Base-by-base conservation (phyloP, 176 grass and related monocot species). In the Zoysia japonica region DNA sequence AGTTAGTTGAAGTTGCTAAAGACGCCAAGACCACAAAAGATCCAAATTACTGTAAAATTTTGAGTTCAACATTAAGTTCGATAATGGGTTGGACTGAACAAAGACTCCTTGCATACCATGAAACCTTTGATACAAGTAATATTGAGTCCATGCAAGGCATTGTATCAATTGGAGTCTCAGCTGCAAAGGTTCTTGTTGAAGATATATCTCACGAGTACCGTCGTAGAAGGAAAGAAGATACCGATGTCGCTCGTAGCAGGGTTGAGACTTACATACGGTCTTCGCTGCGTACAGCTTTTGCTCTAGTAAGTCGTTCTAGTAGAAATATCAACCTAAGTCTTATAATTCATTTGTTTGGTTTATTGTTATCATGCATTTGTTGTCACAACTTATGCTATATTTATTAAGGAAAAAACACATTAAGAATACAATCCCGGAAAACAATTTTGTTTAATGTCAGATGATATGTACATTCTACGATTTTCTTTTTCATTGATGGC, bases 121-220 rank as follows among this genome's bases (percentile, higher is more conserved):
- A 94, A 66, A 90, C 96, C 73, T 98, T 98, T 40, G 84, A 87
- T 94, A 52, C 87, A 67, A 90, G 81, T 86, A 98, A 94, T 81
- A 90, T 98, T 12, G 96, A 94, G 82, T 91, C 88, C 72, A 98
- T 98, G 96, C 92, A 94, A 83, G 87, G 78, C 67, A 94, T 98
- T 80, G 88, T 98, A 57, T 92, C 92, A 52, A 84, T 98, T 83
- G 96, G 96, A 71, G 92, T 94, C 47, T 91, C 90, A 81, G 86
- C 92, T 74, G 96, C 96, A 68, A 91, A 78, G 85, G 80, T 98
- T 75, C 81, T 98, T 82, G 92, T 98, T 55, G 96, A 98, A 94
- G 96, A 98, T 85, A 98, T 98, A 89, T 94, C 96, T 41, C 81
- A 98, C 59, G 96, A 98, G 80, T 98, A 98, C 68, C 92, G 92